Evolutionary conservation across 2,329 filamentous ascomycete species (phyloP).

Genomic region (Fusarium equiseti): DNA sequence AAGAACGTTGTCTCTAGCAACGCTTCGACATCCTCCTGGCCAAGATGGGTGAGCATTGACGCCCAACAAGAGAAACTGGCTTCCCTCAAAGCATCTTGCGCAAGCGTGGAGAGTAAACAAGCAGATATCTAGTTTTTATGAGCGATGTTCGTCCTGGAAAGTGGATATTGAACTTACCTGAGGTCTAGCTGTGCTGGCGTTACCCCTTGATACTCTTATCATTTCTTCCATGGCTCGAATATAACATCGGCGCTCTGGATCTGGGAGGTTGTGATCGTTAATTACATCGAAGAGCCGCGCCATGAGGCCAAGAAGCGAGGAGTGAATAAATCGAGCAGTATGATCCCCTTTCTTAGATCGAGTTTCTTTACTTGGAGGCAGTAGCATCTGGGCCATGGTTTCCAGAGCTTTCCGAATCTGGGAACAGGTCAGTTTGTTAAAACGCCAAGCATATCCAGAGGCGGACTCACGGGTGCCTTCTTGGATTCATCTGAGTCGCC

Average conservation of each 20-base stretch:
- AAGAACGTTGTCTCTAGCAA: slow-evolving; percentile 92
- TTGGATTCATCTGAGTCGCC: slow-evolving; percentile 73
- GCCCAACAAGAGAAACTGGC: slow-evolving; percentile 88
- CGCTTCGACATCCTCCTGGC: slow-evolving; percentile 81
- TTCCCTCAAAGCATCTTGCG: slow-evolving; percentile 79
- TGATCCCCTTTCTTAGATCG: slow-evolving; percentile 66
- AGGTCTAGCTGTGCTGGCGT: slow-evolving; percentile 83
- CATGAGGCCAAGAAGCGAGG: slow-evolving; percentile 88
- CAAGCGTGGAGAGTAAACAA: slow-evolving; percentile 87
- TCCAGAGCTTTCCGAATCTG: slow-evolving; percentile 63
- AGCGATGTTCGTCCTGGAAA: neutral
- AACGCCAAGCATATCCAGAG: neutral
- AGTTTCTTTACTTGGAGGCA: slow-evolving; percentile 55
- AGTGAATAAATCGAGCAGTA: slow-evolving; percentile 81
- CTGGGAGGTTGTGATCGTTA: slow-evolving; percentile 73
- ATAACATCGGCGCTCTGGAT: slow-evolving; percentile 79
- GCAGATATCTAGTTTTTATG: slow-evolving; percentile 78
- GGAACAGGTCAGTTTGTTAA: slow-evolving; percentile 43
- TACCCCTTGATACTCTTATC: slow-evolving; percentile 78
- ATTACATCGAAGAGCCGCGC: slow-evolving; percentile 83
- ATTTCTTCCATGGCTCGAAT: slow-evolving; percentile 90
- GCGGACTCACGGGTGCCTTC: slow-evolving; percentile 66
- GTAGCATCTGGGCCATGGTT: slow-evolving; percentile 59
- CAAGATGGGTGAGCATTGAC: slow-evolving; percentile 79
- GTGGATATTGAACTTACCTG: slow-evolving; percentile 69